Evolutionary conservation across 2,329 filamentous ascomycete species (phyloP), one percentile per base, ranked within the genome.

Genomic region (Colletotrichum liaoningense): DNA sequence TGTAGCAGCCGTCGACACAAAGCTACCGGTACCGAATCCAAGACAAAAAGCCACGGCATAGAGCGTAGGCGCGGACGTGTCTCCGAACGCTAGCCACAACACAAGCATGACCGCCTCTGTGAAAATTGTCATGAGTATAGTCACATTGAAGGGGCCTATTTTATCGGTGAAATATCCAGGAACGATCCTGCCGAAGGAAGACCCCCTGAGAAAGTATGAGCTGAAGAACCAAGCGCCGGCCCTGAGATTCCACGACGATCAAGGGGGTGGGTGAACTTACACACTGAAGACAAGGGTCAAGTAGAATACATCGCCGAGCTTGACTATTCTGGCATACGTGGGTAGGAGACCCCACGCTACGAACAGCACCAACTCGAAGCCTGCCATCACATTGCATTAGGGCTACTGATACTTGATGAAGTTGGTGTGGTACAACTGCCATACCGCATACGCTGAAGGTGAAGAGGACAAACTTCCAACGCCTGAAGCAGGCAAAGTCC

Each of bases 321-420:
- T 67, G 26, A 74, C 75, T 9, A 73, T 67, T 14, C 77, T 76
- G 42, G 79, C 77, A 74, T 78, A 80, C 14, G 75, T 75, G 4
- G 79, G 80, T 63, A 81, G 75, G n/a, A 79, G 77, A 19, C 78
- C 79, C 78, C 79, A 81, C 67, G 79, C 77, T 55, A 77, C 77
- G 68, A 79, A 80, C 22, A 81, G 77, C 5, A 80, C 77, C 6
- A 81, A 74, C 59, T 81, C 79, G 66, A 79, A 80, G 7, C 78
- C 80, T 81, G 35, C 12, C 24, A 38, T 52, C 9, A 63, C 8
- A n/a, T 54, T 66, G 38, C 60, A 59, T 68, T 63, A 68, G 63
- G 52, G 24, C 46, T 33, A 16, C 19, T 19, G 14, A 19, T 59
- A 28, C 24, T 38, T 52, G 24, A 26, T 14, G 26, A 60, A 19